Percentiles rank a stretch among this genome's conserved stretches.
Conservation (phyloP, 2,329 filamentous ascomycete species). For the Ceratocystis huliohia region DNA sequence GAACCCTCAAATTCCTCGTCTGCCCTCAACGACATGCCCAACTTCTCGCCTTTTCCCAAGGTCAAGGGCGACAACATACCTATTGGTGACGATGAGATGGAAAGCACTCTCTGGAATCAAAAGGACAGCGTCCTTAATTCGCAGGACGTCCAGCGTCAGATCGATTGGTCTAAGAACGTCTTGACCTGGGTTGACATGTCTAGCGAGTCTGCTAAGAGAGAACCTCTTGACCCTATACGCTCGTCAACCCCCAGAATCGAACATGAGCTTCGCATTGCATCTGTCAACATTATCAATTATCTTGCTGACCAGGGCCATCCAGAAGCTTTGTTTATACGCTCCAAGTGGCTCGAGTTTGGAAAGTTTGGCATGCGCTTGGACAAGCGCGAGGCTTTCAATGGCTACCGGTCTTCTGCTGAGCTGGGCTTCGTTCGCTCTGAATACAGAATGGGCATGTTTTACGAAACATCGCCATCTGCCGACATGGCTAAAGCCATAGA, state of each 20-base stretch:
- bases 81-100: conserved; percentile 86
- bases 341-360: conserved; percentile 97
- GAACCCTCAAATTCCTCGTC: conserved; percentile 11
- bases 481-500: conserved; percentile 81
- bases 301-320: conserved; percentile 85
- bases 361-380: conserved; percentile 84
- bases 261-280: conserved; percentile 76
- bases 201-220: conserved; percentile 60
- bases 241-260: conserved; percentile 74
- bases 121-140: conserved; percentile 76
- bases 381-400: conserved; percentile 84
- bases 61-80: conserved; percentile 79
- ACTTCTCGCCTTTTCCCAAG: conserved; percentile 85
- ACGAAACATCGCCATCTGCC: conserved; percentile 84
- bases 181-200: conserved; percentile 79
- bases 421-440: conserved; percentile 79
- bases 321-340: conserved; percentile 83
- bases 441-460: conserved; percentile 97
- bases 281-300: conserved; percentile 82
- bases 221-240: conserved; percentile 41
- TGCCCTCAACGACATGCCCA: conserved; percentile 43
- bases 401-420: conserved; percentile 75
- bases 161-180: conserved; percentile 91
- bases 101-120: conserved; percentile 75
- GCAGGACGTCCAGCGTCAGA: conserved; percentile 89